Percentiles rank a stretch among this genome's conserved stretches.
These are phyloP conservation scores for Aspergillus unguis DNA, from an alignment of 2,329 filamentous ascomycete species.

Conservation along the genomic window DNA sequence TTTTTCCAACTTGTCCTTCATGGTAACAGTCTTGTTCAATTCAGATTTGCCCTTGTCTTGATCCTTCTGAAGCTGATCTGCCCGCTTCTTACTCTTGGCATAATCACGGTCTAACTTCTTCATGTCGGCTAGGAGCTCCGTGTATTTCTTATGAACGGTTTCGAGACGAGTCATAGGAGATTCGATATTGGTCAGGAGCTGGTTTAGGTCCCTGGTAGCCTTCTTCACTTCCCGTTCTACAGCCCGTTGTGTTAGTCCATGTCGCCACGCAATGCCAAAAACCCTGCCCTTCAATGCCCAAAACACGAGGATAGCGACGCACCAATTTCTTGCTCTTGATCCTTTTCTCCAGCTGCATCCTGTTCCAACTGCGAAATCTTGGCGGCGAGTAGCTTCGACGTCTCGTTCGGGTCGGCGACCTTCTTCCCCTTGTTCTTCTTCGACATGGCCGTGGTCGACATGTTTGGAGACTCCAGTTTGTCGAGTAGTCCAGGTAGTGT, in stretches of 20 bases:
- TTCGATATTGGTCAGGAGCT: constrained; percentile 82
- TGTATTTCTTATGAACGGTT: constrained; percentile 82
- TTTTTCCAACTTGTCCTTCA: constrained; percentile 97
- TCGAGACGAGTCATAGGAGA: constrained; percentile 90
- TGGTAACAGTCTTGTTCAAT: constrained; percentile 79
- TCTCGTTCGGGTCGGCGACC: constrained; percentile 77
- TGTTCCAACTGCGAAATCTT: constrained; percentile 95
- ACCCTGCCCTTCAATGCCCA: background rate
- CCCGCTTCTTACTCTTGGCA: constrained; percentile 91
- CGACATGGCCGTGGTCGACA: constrained; percentile 51
- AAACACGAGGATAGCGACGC: constrained; percentile 37
- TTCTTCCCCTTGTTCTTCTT: constrained; percentile 88
- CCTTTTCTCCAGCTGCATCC: constrained; percentile 88
- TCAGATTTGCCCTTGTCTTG: constrained; percentile 87
- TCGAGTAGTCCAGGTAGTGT: constrained; percentile 16
- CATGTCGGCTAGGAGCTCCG: constrained; percentile 89
- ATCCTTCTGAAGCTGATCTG: constrained; percentile 92
- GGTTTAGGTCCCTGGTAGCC: constrained; percentile 84
- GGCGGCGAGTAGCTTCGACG: constrained; percentile 84
- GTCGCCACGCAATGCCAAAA: constrained; percentile 14
- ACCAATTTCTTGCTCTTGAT: constrained; percentile 96
- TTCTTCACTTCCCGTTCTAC: constrained; percentile 90
- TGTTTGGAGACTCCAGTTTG: constrained; percentile 21
- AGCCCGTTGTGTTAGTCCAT: constrained; percentile 23
- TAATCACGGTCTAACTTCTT: constrained; percentile 93